phyloP scores from a whole-genome alignment of 768 basidiomycete genomes.

The Termitomyces bulborhizus region DNA sequence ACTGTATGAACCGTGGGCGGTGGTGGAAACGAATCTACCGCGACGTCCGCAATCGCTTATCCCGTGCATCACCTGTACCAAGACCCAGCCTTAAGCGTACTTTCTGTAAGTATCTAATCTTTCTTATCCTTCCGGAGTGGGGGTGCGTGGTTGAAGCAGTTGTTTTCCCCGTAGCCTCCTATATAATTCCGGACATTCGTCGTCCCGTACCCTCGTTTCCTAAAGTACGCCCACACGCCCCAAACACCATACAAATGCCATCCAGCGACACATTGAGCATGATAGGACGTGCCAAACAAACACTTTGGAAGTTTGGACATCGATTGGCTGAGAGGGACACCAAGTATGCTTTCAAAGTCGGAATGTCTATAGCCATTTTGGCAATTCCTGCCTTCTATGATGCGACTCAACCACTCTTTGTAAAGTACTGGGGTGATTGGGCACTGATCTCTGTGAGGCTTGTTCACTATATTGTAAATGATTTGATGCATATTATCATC shows the following conservation, averaged over 20 bases:
- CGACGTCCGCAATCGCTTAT: constrained; percentile 8
- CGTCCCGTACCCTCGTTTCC: constrained; percentile 67
- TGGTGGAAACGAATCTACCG: constrained; percentile 35
- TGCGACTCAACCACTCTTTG: constrained; percentile 66
- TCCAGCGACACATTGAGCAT: constrained; percentile 50
- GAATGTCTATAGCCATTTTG: constrained; percentile 75
- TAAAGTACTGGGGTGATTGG: constrained; percentile 90
- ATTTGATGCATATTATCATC: constrained; percentile 3
- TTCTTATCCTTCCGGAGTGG: not conserved
- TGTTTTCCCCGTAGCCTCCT: constrained; percentile 31
- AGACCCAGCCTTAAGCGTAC: constrained; percentile 18
- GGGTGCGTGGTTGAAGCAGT: not conserved
- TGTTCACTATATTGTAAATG: not conserved
- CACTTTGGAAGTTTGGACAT: constrained; percentile 65
- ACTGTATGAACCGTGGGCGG: constrained; percentile 24
- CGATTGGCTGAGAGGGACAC: constrained; percentile 66
- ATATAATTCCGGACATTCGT: constrained; percentile 43
- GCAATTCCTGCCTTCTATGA: constrained; percentile 88
- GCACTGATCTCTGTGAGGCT: constrained; percentile 79
- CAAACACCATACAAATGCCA: constrained; percentile 82
- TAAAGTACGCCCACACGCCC: constrained; percentile 74
- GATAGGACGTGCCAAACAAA: constrained; percentile 58
- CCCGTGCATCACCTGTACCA: not conserved
- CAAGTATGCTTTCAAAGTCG: constrained; percentile 86
- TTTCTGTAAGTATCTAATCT: constrained; percentile 30